phyloP scores from a whole-genome alignment of 1,284 basidiomycete species.

The Pseudomicrostroma phylloplanum region DNA sequence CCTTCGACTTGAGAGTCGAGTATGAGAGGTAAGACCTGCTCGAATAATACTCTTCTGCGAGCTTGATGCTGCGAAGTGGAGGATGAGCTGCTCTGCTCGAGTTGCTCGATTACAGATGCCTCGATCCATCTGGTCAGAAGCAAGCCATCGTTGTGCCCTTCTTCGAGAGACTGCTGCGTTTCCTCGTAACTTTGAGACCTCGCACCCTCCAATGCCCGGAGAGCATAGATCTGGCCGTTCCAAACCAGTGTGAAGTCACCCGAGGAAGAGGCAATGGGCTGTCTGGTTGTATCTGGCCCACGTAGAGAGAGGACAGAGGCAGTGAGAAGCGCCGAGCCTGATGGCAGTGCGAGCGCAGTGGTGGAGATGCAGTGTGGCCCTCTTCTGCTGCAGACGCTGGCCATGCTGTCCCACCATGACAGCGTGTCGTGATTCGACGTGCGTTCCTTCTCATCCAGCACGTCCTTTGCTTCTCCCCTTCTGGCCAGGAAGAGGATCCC shows the following conservation, averaged over 20 bases:
- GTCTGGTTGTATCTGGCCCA: slow-evolving; percentile 24
- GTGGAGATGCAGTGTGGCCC: background rate
- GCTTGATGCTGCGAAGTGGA: background rate
- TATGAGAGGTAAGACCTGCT: slow-evolving; percentile 9
- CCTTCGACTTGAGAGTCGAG: slow-evolving; percentile 28
- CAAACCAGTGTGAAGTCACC: slow-evolving; percentile 26
- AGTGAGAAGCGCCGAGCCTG: background rate
- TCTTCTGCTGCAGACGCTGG: background rate
- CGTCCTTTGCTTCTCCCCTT: background rate
- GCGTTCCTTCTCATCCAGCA: background rate
- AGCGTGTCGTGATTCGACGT: background rate
- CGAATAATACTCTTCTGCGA: background rate
- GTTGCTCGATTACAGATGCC: background rate
- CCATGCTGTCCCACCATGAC: background rate
- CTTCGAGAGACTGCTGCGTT: slow-evolving; percentile 10
- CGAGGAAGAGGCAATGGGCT: slow-evolving; percentile 25
- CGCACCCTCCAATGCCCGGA: background rate
- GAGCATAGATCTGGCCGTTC: slow-evolving; percentile 44
- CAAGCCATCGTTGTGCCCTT: slow-evolving; percentile 28
- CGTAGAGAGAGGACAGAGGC: slow-evolving; percentile 36
- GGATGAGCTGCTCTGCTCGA: background rate
- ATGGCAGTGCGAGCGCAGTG: background rate
- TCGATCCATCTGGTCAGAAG: slow-evolving; percentile 21
- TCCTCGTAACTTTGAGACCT: slow-evolving; percentile 13
- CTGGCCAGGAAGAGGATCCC: slow-evolving; percentile 4